These are phyloP conservation scores for Wickerhamiella kurtzmanii DNA, from an alignment of 805 yeast species.

Conservation along the genomic window DNA sequence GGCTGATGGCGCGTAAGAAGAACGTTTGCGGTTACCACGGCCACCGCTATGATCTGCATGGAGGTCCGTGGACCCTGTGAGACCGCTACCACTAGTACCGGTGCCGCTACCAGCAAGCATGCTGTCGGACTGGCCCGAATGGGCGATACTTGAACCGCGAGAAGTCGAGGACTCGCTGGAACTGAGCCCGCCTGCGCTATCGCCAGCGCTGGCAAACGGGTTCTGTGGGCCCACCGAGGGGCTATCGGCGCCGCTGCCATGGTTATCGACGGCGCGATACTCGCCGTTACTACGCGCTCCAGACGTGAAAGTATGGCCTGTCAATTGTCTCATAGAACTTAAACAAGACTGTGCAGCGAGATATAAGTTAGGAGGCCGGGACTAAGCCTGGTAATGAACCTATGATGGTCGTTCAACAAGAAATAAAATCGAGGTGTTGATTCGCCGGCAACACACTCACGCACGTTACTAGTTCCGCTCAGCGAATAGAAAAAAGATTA, in stretches of 20 bases:
- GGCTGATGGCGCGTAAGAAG: not conserved
- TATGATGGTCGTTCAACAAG: too few relatives aligned
- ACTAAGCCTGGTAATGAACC: too few relatives aligned
- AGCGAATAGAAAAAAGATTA: too few relatives aligned
- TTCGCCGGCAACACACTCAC: too few relatives aligned
- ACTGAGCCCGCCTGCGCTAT: constrained; percentile 6
- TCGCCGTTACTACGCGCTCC: constrained; percentile 10
- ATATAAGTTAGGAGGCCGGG: too few relatives aligned
- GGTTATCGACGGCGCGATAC: constrained; percentile 14
- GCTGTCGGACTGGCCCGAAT: not conserved
- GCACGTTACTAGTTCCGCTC: too few relatives aligned
- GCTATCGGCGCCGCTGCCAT: constrained; percentile 11
- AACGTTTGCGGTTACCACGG: not conserved
- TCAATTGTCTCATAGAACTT: not conserved
- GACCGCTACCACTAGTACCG: too few relatives aligned
- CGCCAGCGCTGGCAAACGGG: constrained; percentile 22
- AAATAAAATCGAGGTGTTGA: too few relatives aligned
- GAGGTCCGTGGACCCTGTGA: too few relatives aligned
- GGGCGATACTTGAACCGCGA: not conserved
- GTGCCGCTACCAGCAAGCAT: not conserved
- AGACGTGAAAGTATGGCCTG: not conserved
- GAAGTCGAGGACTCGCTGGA: not conserved
- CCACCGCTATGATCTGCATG: not conserved
- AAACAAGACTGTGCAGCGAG: too few relatives aligned
- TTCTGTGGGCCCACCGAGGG: constrained; percentile 12